These are phyloP conservation scores for Verticillium tricorpus DNA, from an alignment of 2,329 filamentous ascomycete species.

Conservation along the genomic window DNA sequence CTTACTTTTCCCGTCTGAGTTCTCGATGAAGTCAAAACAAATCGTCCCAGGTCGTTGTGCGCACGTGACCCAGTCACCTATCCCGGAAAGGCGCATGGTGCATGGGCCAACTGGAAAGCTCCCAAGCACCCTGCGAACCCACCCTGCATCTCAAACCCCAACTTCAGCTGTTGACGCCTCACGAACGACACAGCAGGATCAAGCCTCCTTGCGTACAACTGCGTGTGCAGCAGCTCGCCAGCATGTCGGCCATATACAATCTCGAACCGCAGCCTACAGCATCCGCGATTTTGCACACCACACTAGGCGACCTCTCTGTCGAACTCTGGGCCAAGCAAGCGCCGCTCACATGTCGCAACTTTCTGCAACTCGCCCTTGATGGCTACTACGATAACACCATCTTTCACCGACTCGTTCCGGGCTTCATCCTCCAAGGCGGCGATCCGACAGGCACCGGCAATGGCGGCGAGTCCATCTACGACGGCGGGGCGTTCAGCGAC, in stretches of 20 bases:
- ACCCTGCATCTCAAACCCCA: neutral
- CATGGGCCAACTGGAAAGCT: neutral
- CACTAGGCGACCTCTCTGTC: slow-evolving; percentile 80
- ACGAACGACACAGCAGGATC: neutral
- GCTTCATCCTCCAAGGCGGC: slow-evolving; percentile 91
- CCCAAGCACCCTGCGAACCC: neutral
- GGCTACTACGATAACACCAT: slow-evolving; percentile 92
- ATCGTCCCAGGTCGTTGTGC: no score
- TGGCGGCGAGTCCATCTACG: slow-evolving; percentile 88
- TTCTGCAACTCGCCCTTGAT: slow-evolving; percentile 90
- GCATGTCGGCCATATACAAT: slow-evolving; percentile 88
- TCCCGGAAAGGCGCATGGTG: neutral
- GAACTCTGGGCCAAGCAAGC: slow-evolving; percentile 95
- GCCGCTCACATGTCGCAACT: slow-evolving; percentile 88
- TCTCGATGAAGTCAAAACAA: no score
- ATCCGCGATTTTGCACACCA: slow-evolving; percentile 87
- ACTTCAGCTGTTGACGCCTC: neutral
- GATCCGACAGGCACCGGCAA: slow-evolving; percentile 91
- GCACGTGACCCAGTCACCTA: neutral
- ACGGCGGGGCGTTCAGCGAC: slow-evolving; percentile 70
- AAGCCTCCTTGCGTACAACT: neutral
- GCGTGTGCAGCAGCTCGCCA: slow-evolving; percentile 1
- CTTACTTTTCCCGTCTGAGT: no score
- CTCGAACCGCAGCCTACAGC: slow-evolving; percentile 92
- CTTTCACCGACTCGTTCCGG: slow-evolving; percentile 88